phyloP scores from a whole-genome alignment of 345 rosid species.

The Erodium maritimum region DNA sequence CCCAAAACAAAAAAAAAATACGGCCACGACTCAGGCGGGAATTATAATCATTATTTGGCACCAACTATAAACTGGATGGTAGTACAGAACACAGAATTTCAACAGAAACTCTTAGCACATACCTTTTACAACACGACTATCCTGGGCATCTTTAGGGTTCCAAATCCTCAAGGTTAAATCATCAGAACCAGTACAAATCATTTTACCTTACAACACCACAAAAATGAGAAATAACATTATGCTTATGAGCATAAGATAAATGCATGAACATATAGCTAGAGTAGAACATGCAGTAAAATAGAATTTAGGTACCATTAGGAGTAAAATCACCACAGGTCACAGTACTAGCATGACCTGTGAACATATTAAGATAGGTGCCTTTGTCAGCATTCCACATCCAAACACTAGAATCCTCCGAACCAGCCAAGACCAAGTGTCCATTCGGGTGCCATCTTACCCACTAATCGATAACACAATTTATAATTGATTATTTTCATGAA shows the following conservation, averaged over 20 bases:
- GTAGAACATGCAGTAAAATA: constrained; percentile 6
- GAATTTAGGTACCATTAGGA: constrained; percentile 57
- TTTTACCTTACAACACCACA: constrained; percentile 42
- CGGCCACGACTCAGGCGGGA: too few species aligned
- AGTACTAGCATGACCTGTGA: constrained; percentile 56
- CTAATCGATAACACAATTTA: constrained; percentile 28
- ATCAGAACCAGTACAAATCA: constrained; percentile 80
- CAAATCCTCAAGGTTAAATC: constrained; percentile 83
- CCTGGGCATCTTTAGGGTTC: constrained; percentile 81
- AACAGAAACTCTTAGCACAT: constrained; percentile 1
- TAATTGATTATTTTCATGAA: constrained; percentile 1
- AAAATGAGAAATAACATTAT: not conserved
- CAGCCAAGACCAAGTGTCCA: constrained; percentile 79
- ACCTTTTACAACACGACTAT: constrained; percentile 60
- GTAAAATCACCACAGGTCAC: constrained; percentile 94
- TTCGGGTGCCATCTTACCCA: constrained; percentile 97
- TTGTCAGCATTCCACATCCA: constrained; percentile 99
- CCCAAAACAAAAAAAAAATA: too few species aligned
- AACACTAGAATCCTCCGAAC: constrained; percentile 63
- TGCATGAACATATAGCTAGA: too few species aligned
- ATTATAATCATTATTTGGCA: too few species aligned
- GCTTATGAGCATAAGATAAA: too few species aligned
- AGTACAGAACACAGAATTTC: too few species aligned
- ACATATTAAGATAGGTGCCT: constrained; percentile 52
- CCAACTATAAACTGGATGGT: too few species aligned